These are phyloP conservation scores for Eleusine coracana DNA, from an alignment of 176 grass and related monocot genomes.

Conservation along the genomic window DNA sequence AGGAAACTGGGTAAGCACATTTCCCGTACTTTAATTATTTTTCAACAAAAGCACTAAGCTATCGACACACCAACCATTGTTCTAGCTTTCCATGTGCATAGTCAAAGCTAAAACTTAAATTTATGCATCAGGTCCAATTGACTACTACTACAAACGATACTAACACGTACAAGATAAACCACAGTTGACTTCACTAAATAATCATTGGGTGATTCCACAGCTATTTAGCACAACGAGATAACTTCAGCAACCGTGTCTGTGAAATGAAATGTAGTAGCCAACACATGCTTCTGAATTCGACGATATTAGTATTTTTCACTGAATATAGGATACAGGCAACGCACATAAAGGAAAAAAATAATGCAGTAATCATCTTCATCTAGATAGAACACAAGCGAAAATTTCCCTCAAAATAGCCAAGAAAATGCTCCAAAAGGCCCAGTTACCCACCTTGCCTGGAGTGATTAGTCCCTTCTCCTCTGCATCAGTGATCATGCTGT, in stretches of 20 bases:
- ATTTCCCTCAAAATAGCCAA: neutral
- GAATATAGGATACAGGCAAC: neutral
- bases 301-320: neutral
- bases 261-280: neutral
- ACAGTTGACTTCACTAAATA: constrained; percentile 3
- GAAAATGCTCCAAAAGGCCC: constrained; percentile 3
- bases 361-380: neutral
- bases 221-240: neutral
- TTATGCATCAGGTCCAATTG: neutral
- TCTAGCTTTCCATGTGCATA: neutral
- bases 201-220: neutral
- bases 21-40: neutral
- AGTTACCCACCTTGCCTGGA: constrained; percentile 58
- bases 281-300: neutral
- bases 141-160: neutral
- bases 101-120: neutral
- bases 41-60: neutral
- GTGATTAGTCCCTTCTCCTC: constrained; percentile 67
- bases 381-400: neutral
- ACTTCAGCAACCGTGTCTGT: neutral
- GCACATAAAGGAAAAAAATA: neutral
- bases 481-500: constrained; percentile 92
- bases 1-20: too few relatives aligned
- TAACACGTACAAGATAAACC: neutral
- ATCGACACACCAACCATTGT: neutral